These are phyloP conservation scores for Talaromyces ruber DNA, from an alignment of 495 filamentous ascomycete genomes.

Conservation along the genomic window DNA sequence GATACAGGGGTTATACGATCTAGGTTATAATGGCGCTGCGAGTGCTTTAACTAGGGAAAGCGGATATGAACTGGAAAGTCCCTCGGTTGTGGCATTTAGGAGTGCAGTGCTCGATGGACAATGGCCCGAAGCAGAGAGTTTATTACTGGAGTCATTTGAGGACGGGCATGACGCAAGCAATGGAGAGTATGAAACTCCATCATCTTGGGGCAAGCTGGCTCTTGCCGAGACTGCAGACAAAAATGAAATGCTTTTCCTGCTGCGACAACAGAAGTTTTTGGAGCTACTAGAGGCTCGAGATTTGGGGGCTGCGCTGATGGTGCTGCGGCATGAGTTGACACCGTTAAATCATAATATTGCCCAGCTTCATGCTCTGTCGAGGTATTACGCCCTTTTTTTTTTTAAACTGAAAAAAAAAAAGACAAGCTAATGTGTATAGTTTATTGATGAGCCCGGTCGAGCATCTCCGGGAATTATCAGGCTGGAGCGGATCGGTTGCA, in stretches of 20 bases:
- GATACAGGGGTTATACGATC: slow-evolving; percentile 80
- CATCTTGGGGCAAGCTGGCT: slow-evolving; percentile 29
- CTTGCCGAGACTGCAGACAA: slow-evolving; percentile 49
- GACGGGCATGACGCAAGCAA: slow-evolving; percentile 37
- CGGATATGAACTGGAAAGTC: slow-evolving; percentile 80
- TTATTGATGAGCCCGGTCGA: slow-evolving; percentile 83
- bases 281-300: slow-evolving; percentile 78
- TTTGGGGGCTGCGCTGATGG: slow-evolving; percentile 61
- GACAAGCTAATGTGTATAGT: slow-evolving; percentile 30
- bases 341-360: slow-evolving; percentile 73
- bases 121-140: slow-evolving; percentile 76
- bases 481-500: slow-evolving; percentile 81
- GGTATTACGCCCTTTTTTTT: slow-evolving; percentile 31
- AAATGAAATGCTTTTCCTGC: slow-evolving; percentile 63
- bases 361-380: slow-evolving; percentile 74
- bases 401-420: background rate
- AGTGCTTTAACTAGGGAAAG: slow-evolving; percentile 68
- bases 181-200: slow-evolving; percentile 17
- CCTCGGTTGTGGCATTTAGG: slow-evolving; percentile 75
- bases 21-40: slow-evolving; percentile 78
- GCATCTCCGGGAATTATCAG: slow-evolving; percentile 69
- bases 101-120: slow-evolving; percentile 71
- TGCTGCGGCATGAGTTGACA: slow-evolving; percentile 80
- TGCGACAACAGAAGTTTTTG: slow-evolving; percentile 91
- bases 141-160: slow-evolving; percentile 59